Percentiles rank a stretch among this genome's conserved stretches.
Evolutionary conservation across 176 grass and related monocot species (phyloP).

Genomic region (Oryza glaberrima): DNA sequence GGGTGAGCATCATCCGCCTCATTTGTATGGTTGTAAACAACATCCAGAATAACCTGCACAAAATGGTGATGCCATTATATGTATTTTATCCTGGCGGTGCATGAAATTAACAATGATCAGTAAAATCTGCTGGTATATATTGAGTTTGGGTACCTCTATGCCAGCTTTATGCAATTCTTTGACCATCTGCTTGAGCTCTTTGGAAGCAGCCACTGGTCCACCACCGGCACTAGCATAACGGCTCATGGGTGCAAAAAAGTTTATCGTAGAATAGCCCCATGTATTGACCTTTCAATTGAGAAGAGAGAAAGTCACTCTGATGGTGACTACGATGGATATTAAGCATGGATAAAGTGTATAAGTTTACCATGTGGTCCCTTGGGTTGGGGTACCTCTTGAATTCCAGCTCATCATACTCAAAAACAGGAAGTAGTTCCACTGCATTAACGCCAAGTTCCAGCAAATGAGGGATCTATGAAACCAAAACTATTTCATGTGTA

Average conservation of each 20-base stretch:
- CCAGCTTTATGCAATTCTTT: constrained; percentile 96
- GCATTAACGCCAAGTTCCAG: constrained; percentile 95
- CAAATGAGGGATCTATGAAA: constrained; percentile 93
- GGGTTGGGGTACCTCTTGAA: constrained; percentile 84
- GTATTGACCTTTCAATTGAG: constrained; percentile 82
- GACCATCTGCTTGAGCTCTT: constrained; percentile 93
- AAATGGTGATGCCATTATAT: constrained; percentile 24
- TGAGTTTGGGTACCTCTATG: constrained; percentile 68
- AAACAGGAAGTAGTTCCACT: constrained; percentile 90
- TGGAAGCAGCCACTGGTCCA: constrained; percentile 82
- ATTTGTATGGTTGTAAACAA: constrained; percentile 99
- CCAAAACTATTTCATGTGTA: constrained; percentile 45
- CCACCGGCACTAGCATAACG: constrained; percentile 97
- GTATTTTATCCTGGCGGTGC: background rate
- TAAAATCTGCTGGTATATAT: background rate
- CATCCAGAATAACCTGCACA: constrained; percentile 91
- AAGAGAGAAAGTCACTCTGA: constrained; percentile 32
- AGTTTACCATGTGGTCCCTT: constrained; percentile 94
- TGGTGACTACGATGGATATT: background rate
- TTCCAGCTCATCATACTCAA: constrained; percentile 98
- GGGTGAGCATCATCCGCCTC: constrained; percentile 86
- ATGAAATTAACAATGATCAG: constrained; percentile 7
- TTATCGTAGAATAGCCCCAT: constrained; percentile 98
- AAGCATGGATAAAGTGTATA: background rate
- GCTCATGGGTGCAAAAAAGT: constrained; percentile 99